Percentiles rank a stretch among this genome's conserved stretches.
These are phyloP conservation scores for Marasmius fiardii DNA, from an alignment of 1,284 basidiomycete species.

Conservation along the genomic window DNA sequence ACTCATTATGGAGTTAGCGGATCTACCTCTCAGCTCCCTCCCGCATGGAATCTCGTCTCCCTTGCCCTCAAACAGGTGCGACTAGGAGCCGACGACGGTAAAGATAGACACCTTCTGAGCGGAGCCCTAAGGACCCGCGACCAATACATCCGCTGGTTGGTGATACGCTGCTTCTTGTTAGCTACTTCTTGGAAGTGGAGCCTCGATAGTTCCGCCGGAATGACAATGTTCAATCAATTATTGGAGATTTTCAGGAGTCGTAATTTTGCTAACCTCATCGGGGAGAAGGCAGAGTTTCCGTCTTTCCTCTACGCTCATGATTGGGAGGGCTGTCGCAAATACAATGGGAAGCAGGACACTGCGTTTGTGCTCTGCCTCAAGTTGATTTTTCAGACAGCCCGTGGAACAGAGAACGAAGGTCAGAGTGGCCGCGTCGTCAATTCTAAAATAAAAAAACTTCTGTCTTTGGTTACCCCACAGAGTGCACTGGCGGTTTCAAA, in stretches of 20 bases:
- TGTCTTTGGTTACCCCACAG: conserved; percentile 79
- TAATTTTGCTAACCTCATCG: conserved; percentile 74
- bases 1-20: conserved; percentile 60
- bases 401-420: conserved; percentile 18
- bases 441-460: conserved; percentile 65
- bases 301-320: conserved; percentile 69
- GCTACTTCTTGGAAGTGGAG: conserved; percentile 75
- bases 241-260: conserved; percentile 80
- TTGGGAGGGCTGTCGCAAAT: conserved; percentile 50
- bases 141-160: conserved; percentile 71
- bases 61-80: conserved; percentile 59
- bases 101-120: conserved; percentile 36
- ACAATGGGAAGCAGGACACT: conserved; percentile 58
- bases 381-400: conserved; percentile 60
- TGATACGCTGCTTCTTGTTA: conserved; percentile 73
- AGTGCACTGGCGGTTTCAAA: conserved; percentile 66
- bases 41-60: conserved; percentile 69
- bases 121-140: conserved; percentile 62
- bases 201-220: conserved; percentile 47
- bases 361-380: conserved; percentile 83
- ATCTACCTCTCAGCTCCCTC: conserved; percentile 42
- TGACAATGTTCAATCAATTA: conserved; percentile 57
- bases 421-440: conserved; percentile 22
- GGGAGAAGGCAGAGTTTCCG: conserved; percentile 77
- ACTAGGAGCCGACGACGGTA: conserved; percentile 48